Evolutionary conservation across 2,329 filamentous ascomycete genomes (phyloP).

Genomic region (Emmonsia crescens): DNA sequence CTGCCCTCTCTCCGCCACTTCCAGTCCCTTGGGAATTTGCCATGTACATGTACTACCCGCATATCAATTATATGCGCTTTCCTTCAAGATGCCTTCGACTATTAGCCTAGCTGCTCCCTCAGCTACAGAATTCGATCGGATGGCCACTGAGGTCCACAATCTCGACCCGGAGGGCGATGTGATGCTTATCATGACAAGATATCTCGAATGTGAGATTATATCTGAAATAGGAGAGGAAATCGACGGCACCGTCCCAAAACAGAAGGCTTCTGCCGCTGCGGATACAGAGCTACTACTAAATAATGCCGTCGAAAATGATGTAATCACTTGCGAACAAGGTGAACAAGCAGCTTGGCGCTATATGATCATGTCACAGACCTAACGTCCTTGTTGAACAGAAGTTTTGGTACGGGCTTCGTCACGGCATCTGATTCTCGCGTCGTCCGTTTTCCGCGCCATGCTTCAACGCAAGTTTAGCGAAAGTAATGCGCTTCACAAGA

Average conservation of each 20-base stretch:
- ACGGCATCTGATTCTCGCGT: conserved; percentile 13
- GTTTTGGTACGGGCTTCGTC: conserved; percentile 13
- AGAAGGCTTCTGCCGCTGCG: background rate
- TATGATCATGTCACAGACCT: background rate
- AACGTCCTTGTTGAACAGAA: conserved; percentile 3
- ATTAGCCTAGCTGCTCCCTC: conserved; percentile 6
- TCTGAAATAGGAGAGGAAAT: background rate
- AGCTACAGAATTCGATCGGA: background rate
- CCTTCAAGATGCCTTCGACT: conserved; percentile 10
- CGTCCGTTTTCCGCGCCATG: conserved; percentile 14
- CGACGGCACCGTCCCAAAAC: background rate
- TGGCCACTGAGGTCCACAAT: conserved; percentile 6
- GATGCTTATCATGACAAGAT: conserved; percentile 10
- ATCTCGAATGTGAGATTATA: conserved; percentile 7
- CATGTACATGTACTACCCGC: background rate
- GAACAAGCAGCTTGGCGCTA: background rate
- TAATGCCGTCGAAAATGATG: background rate
- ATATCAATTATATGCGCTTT: background rate
- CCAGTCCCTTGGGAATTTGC: background rate
- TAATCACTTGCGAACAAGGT: conserved; percentile 12
- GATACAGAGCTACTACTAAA: background rate
- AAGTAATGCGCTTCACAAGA: conserved; percentile 8
- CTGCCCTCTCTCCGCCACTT: background rate
- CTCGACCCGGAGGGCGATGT: conserved; percentile 14
- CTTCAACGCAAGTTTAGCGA: conserved; percentile 13